Percentiles rank a stretch among this genome's conserved stretches.
These are phyloP conservation scores for Phytophthora quininea DNA, from an alignment of 352 stramenopile genomes.

Conservation along the genomic window DNA sequence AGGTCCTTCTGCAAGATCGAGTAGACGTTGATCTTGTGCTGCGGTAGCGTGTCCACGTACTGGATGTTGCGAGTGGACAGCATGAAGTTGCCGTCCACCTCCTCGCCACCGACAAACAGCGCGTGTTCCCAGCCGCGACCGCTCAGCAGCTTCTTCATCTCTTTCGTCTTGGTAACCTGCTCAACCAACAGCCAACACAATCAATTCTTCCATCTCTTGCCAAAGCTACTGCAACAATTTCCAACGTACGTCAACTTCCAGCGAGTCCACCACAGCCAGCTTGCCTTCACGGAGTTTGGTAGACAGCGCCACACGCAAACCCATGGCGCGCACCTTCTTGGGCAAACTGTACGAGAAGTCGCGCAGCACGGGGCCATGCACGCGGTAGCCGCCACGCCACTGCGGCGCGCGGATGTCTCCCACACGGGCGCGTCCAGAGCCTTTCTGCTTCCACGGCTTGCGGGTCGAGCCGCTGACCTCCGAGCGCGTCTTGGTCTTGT, in stretches of 20 bases:
- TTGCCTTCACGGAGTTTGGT: constrained; percentile 90
- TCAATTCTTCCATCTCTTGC: not conserved
- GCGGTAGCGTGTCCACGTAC: constrained; percentile 81
- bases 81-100: constrained; percentile 78
- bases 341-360: constrained; percentile 89
- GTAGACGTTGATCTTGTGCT: constrained; percentile 92
- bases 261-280: constrained; percentile 78
- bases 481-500: constrained; percentile 90
- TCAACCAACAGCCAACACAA: constrained; percentile 1
- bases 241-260: constrained; percentile 71
- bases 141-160: constrained; percentile 83
- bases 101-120: constrained; percentile 82
- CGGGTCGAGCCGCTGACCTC: constrained; percentile 88
- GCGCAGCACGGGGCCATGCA: constrained; percentile 84
- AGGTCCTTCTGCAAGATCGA: constrained; percentile 91
- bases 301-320: constrained; percentile 82
- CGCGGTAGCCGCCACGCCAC: constrained; percentile 85
- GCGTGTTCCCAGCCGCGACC: constrained; percentile 85
- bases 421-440: constrained; percentile 83
- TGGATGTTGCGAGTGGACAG: constrained; percentile 87
- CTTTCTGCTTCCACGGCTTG: constrained; percentile 91
- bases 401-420: constrained; percentile 86
- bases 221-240: no score
- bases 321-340: constrained; percentile 90
- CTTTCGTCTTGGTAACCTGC: constrained; percentile 86